phyloP scores from a whole-genome alignment of 805 yeast genomes.

The Ascoidea tarda region DNA sequence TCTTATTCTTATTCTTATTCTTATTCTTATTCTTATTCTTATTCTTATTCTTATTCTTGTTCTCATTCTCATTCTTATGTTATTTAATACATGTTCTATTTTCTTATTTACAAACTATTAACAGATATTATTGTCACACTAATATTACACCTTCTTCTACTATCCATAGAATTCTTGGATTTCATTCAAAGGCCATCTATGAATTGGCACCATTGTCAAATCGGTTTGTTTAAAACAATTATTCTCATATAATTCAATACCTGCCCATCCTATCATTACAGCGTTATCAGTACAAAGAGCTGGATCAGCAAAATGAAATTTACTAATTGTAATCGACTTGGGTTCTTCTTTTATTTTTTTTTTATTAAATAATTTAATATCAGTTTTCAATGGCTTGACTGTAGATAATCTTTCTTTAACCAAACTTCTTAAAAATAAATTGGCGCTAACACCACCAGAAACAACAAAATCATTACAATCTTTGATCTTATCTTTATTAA shows the following conservation, averaged over 20 bases:
- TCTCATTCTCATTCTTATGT: too few relatives aligned
- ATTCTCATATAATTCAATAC: slow-evolving; percentile 67
- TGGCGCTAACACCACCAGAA: slow-evolving; percentile 94
- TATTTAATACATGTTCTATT: too few relatives aligned
- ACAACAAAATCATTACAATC: slow-evolving; percentile 48
- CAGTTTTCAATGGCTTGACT: neutral
- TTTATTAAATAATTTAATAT: slow-evolving; percentile 4
- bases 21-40: too few relatives aligned
- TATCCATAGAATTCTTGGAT: slow-evolving; percentile 11
- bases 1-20: too few relatives aligned
- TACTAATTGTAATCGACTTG: slow-evolving; percentile 15
- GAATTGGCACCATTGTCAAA: slow-evolving; percentile 43
- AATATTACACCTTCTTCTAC: too few relatives aligned
- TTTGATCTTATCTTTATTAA: slow-evolving; percentile 25
- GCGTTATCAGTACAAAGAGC: slow-evolving; percentile 88
- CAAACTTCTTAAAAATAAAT: slow-evolving; percentile 36
- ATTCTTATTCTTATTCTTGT: too few relatives aligned
- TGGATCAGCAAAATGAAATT: slow-evolving; percentile 53
- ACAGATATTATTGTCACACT: too few relatives aligned
- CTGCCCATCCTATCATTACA: slow-evolving; percentile 96
- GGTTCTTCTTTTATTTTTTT: neutral
- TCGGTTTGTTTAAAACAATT: slow-evolving; percentile 27
- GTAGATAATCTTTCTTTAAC: slow-evolving; percentile 24
- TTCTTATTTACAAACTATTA: too few relatives aligned
- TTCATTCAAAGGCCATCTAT: slow-evolving; percentile 72